A percentile compares a stretch with the other conserved stretches of the same genome.
Evolutionary conservation across 2,329 filamentous ascomycete genomes (phyloP).

Genomic region (Colletotrichum horii): DNA sequence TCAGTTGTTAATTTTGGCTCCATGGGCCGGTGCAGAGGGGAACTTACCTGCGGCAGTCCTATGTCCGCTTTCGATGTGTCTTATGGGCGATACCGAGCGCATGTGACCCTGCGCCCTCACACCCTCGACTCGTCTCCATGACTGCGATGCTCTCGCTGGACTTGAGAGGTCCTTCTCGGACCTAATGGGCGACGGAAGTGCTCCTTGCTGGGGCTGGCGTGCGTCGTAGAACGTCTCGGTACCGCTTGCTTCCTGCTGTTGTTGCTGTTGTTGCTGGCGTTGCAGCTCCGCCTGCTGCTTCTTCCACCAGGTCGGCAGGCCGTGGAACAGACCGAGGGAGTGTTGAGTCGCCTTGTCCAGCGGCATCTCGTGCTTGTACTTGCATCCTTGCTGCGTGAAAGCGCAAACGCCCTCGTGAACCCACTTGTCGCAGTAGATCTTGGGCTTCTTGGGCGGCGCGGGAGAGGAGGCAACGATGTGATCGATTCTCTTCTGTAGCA

Average conservation of each 20-base stretch:
- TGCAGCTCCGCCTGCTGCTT: constrained; percentile 55
- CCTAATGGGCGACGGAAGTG: not conserved
- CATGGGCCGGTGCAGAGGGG: not conserved
- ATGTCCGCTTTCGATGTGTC: not conserved
- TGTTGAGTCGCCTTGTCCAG: constrained; percentile 67
- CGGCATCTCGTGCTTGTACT: constrained; percentile 92
- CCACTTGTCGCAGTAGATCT: constrained; percentile 90
- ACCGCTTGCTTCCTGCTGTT: not conserved
- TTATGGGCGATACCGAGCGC: not conserved
- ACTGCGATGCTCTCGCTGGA: constrained; percentile 3
- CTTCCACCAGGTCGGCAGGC: constrained; percentile 66
- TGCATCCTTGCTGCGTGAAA: constrained; percentile 85
- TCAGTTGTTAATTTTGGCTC: not conserved
- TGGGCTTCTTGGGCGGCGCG: constrained; percentile 53
- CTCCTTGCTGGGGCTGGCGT: not conserved
- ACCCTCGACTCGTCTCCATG: constrained; percentile 4
- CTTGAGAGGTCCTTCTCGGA: not conserved
- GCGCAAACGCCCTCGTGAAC: constrained; percentile 84
- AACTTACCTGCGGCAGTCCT: not conserved
- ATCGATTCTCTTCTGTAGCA: constrained; percentile 36
- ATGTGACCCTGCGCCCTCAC: not conserved
- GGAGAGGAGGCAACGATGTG: constrained; percentile 28
- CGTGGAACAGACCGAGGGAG: constrained; percentile 73
- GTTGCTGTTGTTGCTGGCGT: constrained; percentile 8
- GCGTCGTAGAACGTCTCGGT: not conserved